Evolutionary conservation across 2,329 filamentous ascomycete genomes (phyloP).

Genomic region (Trichoderma semiorbis): DNA sequence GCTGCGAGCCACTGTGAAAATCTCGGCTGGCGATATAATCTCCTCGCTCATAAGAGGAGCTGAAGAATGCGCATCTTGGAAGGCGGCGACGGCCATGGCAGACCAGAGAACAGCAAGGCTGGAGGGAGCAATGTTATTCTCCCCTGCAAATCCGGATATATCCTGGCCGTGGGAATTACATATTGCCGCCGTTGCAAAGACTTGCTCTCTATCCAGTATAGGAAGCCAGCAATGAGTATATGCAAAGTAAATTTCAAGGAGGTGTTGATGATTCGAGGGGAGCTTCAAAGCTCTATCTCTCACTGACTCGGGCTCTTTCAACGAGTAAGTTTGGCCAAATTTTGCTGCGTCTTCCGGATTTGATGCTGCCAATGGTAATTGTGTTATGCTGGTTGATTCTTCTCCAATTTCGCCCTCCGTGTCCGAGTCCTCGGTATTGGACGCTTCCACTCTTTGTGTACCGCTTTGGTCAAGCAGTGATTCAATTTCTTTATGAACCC

Average conservation of each 20-base stretch:
- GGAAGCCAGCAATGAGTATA: slow-evolving; percentile 13
- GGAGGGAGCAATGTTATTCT: not conserved
- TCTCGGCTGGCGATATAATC: not conserved
- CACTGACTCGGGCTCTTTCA: not conserved
- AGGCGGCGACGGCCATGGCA: not conserved
- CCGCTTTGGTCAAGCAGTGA: not conserved
- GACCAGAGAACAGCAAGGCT: slow-evolving; percentile 9
- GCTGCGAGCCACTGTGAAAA: not conserved
- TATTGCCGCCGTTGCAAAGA: not conserved
- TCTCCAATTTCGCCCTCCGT: not conserved
- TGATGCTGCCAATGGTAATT: not conserved
- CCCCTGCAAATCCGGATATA: not conserved
- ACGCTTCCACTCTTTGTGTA: not conserved
- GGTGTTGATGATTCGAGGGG: not conserved
- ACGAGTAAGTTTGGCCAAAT: not conserved
- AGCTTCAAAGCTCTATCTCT: not conserved
- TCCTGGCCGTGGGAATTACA: not conserved
- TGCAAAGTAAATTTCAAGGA: slow-evolving; percentile 8
- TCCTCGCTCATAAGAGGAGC: not conserved
- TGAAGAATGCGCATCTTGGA: slow-evolving; percentile 7
- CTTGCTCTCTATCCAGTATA: not conserved
- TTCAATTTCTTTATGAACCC: slow-evolving; percentile 2
- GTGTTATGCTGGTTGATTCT: not conserved
- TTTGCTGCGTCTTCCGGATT: not conserved
- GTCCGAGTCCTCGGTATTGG: not conserved